Evolutionary conservation across 2,329 filamentous ascomycete species (phyloP).

Genomic region (Colletotrichum sp.): DNA sequence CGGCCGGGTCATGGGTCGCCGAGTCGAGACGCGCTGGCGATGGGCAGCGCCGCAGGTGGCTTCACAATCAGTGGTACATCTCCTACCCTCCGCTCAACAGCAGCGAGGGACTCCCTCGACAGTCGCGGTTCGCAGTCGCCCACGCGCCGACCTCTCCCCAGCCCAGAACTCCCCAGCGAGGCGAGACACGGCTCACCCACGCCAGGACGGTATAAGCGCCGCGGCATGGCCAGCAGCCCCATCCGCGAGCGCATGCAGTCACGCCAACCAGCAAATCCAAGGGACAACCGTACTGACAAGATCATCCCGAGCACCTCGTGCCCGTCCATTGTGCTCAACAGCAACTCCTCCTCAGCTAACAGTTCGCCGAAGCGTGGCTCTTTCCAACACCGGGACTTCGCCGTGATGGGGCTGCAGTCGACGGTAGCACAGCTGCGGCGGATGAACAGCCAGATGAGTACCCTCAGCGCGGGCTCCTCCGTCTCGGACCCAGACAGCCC

Average conservation of each 20-base stretch:
- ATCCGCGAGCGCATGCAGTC: not conserved
- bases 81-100: not conserved
- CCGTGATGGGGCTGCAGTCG: slow-evolving; percentile 9
- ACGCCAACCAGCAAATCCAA: not conserved
- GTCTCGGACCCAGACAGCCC: slow-evolving; percentile 40
- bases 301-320: not conserved
- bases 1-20: not conserved
- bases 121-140: not conserved
- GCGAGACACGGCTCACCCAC: slow-evolving; percentile 1
- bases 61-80: not conserved
- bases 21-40: not conserved
- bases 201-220: not conserved
- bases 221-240: not conserved
- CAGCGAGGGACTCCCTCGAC: not conserved
- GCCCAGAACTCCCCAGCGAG: not conserved
- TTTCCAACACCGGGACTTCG: slow-evolving; percentile 2
- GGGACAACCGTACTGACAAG: not conserved
- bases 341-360: not conserved
- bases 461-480: slow-evolving; percentile 45
- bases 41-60: not conserved
- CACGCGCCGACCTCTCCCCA: not conserved
- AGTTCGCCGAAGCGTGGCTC: not conserved
- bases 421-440: slow-evolving; percentile 58
- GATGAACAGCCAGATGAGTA: slow-evolving; percentile 61
- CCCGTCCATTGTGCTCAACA: slow-evolving; percentile 4